These are phyloP conservation scores for Prinsepia uniflora DNA, from an alignment of 306 rosid genomes.

Conservation along the genomic window DNA sequence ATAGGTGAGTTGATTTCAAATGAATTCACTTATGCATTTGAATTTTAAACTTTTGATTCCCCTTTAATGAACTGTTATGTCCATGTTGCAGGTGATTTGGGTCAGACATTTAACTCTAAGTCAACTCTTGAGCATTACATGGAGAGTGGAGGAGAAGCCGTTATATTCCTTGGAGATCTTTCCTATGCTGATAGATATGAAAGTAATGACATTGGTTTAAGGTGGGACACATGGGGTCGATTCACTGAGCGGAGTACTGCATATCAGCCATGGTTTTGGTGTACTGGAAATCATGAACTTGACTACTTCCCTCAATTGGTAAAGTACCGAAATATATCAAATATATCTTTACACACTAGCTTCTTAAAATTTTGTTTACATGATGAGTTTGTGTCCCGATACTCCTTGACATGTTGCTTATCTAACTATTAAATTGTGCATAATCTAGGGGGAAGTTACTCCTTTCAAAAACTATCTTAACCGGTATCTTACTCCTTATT, in stretches of 20 bases:
- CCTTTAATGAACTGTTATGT: slow-evolving; percentile 22
- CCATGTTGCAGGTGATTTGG: slow-evolving; percentile 79
- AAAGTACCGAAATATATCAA: slow-evolving; percentile 27
- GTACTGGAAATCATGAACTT: slow-evolving; percentile 86
- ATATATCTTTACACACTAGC: background rate
- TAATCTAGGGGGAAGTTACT: slow-evolving; percentile 70
- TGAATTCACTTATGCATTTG: background rate
- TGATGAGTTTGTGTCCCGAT: background rate
- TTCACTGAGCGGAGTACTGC: slow-evolving; percentile 75
- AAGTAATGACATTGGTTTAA: slow-evolving; percentile 66
- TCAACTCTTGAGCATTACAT: slow-evolving; percentile 88
- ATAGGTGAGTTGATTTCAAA: slow-evolving; percentile 54
- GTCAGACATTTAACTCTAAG: slow-evolving; percentile 91
- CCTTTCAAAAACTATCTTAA: slow-evolving; percentile 76
- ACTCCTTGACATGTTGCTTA: slow-evolving; percentile 6
- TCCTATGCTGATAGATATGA: slow-evolving; percentile 88
- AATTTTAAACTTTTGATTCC: slow-evolving; percentile 3
- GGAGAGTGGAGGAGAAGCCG: slow-evolving; percentile 78
- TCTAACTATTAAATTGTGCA: slow-evolving; percentile 11
- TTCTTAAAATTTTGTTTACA: background rate
- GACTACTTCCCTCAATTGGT: slow-evolving; percentile 91
- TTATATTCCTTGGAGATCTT: slow-evolving; percentile 86
- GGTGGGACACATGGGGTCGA: slow-evolving; percentile 97
- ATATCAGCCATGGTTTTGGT: slow-evolving; percentile 94
- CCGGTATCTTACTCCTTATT: slow-evolving; percentile 70